A percentile compares a stretch with the other conserved stretches of the same genome.
Evolutionary conservation across 1,284 basidiomycete species (phyloP).

Genomic region (Naganishia albida): DNA sequence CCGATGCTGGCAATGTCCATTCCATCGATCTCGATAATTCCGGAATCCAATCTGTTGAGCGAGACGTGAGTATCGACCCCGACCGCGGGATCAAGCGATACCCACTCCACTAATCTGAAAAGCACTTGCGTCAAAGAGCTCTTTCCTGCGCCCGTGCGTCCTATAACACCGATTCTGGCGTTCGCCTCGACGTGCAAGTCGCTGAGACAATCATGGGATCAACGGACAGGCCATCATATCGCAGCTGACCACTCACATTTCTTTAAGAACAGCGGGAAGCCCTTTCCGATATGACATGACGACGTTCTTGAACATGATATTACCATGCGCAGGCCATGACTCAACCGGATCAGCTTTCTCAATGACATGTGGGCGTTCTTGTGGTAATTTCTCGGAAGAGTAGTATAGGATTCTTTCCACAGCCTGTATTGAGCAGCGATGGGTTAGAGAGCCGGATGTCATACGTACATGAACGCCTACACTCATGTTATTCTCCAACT

Average conservation of each 20-base stretch:
- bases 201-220: slow-evolving; percentile 46
- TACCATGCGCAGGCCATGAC: slow-evolving; percentile 47
- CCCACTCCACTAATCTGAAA: slow-evolving; percentile 53
- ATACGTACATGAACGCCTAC: slow-evolving; percentile 27
- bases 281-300: slow-evolving; percentile 49
- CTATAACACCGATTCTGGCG: slow-evolving; percentile 58
- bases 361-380: slow-evolving; percentile 40
- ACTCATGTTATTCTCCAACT: slow-evolving; percentile 45
- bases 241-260: slow-evolving; percentile 40
- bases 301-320: slow-evolving; percentile 49
- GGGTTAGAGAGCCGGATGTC: no score
- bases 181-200: slow-evolving; percentile 48
- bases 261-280: slow-evolving; percentile 48
- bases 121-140: slow-evolving; percentile 54
- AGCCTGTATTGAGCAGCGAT: neutral
- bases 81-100: neutral
- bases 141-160: slow-evolving; percentile 50
- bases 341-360: slow-evolving; percentile 40
- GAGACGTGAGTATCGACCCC: neutral
- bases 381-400: slow-evolving; percentile 40
- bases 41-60: slow-evolving; percentile 42
- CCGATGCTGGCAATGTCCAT: slow-evolving; percentile 55
- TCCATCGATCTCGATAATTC: slow-evolving; percentile 56
- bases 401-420: slow-evolving; percentile 45
- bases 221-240: neutral